Conservation (phyloP, 2,329 filamentous ascomycete species). For the Botryotinia convoluta region DNA sequence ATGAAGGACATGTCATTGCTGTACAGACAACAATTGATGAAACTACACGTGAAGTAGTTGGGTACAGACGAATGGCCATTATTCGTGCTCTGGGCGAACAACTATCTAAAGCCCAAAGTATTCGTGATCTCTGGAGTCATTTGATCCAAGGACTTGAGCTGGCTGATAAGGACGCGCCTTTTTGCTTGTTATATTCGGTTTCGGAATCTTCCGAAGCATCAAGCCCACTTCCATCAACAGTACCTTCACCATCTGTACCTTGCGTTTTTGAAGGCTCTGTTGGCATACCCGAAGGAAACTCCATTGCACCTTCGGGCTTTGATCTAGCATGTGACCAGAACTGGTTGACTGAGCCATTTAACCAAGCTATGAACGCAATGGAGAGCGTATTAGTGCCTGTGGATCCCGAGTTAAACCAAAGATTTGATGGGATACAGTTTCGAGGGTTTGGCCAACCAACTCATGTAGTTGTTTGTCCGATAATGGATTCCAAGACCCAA, state of each 20-base stretch:
- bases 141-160: slow-evolving; percentile 65
- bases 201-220: slow-evolving; percentile 67
- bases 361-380: slow-evolving; percentile 58
- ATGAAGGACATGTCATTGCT: slow-evolving; percentile 68
- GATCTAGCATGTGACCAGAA: slow-evolving; percentile 69
- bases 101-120: slow-evolving; percentile 65
- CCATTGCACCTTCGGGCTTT: slow-evolving; percentile 68
- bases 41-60: slow-evolving; percentile 72
- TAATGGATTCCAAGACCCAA: slow-evolving; percentile 68
- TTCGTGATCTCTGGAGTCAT: slow-evolving; percentile 69
- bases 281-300: slow-evolving; percentile 63
- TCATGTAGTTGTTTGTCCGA: slow-evolving; percentile 72
- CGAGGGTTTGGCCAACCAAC: slow-evolving; percentile 65
- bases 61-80: slow-evolving; percentile 72
- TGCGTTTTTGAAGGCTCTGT: slow-evolving; percentile 69
- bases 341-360: slow-evolving; percentile 71
- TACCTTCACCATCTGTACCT: slow-evolving; percentile 37
- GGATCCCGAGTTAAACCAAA: slow-evolving; percentile 52
- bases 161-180: slow-evolving; percentile 72
- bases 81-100: slow-evolving; percentile 72
- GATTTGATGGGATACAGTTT: slow-evolving; percentile 65
- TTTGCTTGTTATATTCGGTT: slow-evolving; percentile 73
- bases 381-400: slow-evolving; percentile 61
- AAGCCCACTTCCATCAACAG: slow-evolving; percentile 49
- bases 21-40: slow-evolving; percentile 72